Evolutionary conservation across 1,284 basidiomycete genomes (phyloP).

Genomic region (Sparassis latifolia): DNA sequence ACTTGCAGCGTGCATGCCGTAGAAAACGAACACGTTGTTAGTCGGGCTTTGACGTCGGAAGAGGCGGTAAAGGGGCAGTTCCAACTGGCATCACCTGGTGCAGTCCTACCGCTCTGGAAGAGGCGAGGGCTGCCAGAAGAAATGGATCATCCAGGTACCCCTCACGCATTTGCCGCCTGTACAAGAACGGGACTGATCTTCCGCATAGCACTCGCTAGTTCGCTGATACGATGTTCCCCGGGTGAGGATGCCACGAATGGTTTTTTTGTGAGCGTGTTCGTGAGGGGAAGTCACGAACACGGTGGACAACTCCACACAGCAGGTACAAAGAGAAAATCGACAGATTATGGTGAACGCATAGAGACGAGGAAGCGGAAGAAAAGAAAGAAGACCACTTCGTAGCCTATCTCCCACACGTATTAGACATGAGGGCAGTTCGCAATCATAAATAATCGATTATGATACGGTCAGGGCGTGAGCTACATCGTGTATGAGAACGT

Average conservation of each 20-base stretch:
- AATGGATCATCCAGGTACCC: constrained; percentile 41
- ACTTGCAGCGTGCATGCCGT: constrained; percentile 90
- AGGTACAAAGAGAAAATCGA: constrained; percentile 1
- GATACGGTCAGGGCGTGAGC: constrained; percentile 5
- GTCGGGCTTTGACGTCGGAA: constrained; percentile 62
- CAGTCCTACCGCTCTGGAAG: constrained; percentile 75
- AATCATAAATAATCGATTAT: background rate
- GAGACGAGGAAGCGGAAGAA: constrained; percentile 16
- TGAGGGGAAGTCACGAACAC: constrained; percentile 22
- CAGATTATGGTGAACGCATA: constrained; percentile 7
- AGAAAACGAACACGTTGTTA: constrained; percentile 87
- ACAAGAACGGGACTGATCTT: background rate
- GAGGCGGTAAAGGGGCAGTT: constrained; percentile 60
- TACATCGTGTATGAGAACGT: constrained; percentile 6
- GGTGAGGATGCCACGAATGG: constrained; percentile 88
- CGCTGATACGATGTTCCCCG: constrained; percentile 79
- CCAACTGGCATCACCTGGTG: constrained; percentile 53
- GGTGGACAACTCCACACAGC: background rate
- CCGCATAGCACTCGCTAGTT: constrained; percentile 49
- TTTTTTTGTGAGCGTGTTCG: constrained; percentile 90
- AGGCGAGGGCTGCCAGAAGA: constrained; percentile 69
- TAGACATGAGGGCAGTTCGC: background rate
- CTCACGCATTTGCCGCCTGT: background rate
- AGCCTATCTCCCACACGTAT: background rate
- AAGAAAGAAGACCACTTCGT: constrained; percentile 16